A percentile compares a stretch with the other conserved stretches of the same genome.
phyloP scores from a whole-genome alignment of 2,329 filamentous ascomycete genomes.

The Pseudocercospora crystallina region DNA sequence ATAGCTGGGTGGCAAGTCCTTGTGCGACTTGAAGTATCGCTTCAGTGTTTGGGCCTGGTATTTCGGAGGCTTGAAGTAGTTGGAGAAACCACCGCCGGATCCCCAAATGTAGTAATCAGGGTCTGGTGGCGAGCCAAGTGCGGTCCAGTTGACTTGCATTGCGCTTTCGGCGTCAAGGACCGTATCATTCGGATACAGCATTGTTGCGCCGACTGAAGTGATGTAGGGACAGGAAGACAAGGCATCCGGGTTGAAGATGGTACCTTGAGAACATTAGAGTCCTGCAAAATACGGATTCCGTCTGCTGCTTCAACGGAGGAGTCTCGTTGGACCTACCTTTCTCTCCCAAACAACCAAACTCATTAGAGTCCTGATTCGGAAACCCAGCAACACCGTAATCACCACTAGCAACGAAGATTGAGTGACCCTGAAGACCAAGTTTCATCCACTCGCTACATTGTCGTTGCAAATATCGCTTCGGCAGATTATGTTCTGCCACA shows the following conservation, averaged over 20 bases:
- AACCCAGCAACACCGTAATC: conserved; percentile 43
- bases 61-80: conserved; percentile 48
- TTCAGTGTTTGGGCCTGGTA: conserved; percentile 49
- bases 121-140: no score
- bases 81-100: conserved; percentile 51
- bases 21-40: conserved; percentile 42
- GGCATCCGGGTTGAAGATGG: no score
- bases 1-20: conserved; percentile 18
- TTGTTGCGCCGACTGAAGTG: conserved; percentile 52
- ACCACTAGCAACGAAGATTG: conserved; percentile 54
- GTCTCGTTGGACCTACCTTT: conserved; percentile 12
- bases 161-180: conserved; percentile 21
- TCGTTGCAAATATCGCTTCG: conserved; percentile 49
- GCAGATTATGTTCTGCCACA: conserved; percentile 42
- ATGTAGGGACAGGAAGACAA: conserved; percentile 30
- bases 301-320: no score
- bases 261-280: no score
- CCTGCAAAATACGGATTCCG: conserved; percentile 52
- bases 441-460: conserved; percentile 61
- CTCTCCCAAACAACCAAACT: conserved; percentile 7
- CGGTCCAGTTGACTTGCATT: conserved; percentile 11
- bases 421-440: conserved; percentile 51
- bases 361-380: conserved; percentile 14
- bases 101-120: no score
- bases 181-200: conserved; percentile 29